These are phyloP conservation scores for Ogataea sp. DNA, from an alignment of 805 yeast species.

Conservation along the genomic window DNA sequence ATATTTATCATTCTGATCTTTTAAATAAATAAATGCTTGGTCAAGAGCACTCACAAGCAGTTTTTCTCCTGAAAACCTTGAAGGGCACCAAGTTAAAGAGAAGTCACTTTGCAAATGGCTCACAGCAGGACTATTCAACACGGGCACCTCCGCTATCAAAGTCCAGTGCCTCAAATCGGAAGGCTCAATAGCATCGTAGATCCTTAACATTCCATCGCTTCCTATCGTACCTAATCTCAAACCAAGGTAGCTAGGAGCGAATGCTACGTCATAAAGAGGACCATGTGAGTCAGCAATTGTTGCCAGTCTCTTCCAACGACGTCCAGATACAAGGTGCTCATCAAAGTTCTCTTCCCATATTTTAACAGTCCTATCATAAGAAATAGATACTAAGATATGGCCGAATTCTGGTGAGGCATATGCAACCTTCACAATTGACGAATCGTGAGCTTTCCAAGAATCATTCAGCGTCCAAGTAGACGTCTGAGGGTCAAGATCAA, in stretches of 20 bases:
- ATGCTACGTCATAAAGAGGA: slow-evolving; percentile 81
- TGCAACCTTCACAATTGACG: slow-evolving; percentile 69
- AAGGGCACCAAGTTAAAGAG: slow-evolving; percentile 84
- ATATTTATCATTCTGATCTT: slow-evolving; percentile 41
- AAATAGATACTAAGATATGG: slow-evolving; percentile 76
- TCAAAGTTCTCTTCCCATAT: slow-evolving; percentile 88
- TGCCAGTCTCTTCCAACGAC: slow-evolving; percentile 71
- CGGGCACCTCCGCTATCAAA: slow-evolving; percentile 59
- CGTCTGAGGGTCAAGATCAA: slow-evolving; percentile 59
- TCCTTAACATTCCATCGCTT: slow-evolving; percentile 75
- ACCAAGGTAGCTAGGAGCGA: slow-evolving; percentile 82
- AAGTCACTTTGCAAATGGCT: slow-evolving; percentile 79
- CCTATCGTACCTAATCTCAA: slow-evolving; percentile 81
- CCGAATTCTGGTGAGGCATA: slow-evolving; percentile 98
- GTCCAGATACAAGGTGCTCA: slow-evolving; percentile 68
- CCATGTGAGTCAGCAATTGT: slow-evolving; percentile 83
- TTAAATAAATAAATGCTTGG: slow-evolving; percentile 69
- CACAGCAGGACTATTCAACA: slow-evolving; percentile 65
- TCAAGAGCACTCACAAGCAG: slow-evolving; percentile 80
- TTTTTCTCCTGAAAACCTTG: slow-evolving; percentile 74
- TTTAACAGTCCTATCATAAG: slow-evolving; percentile 83
- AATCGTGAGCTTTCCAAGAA: slow-evolving; percentile 93
- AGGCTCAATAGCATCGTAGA: slow-evolving; percentile 87
- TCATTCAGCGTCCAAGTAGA: slow-evolving; percentile 81
- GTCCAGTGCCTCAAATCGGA: slow-evolving; percentile 83